phyloP scores from a whole-genome alignment of 176 grass and related monocot genomes.

The Themeda triandra region DNA sequence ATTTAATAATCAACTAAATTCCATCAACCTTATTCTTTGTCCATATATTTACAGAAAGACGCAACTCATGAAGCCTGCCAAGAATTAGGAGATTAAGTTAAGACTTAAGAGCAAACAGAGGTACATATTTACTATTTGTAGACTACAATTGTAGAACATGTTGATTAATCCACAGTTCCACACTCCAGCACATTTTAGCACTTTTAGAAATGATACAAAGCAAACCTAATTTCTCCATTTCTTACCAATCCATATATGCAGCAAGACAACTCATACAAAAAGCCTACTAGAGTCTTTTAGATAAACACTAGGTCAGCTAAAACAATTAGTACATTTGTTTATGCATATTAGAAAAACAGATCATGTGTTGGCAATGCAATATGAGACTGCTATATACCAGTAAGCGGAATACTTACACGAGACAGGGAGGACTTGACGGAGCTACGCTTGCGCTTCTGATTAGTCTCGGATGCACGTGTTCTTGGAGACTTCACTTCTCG shows the following conservation, averaged over 20 bases:
- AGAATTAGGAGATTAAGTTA: constrained; percentile 23
- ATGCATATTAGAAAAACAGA: background rate
- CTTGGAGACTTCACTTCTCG: background rate
- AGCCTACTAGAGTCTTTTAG: background rate
- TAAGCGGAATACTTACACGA: constrained; percentile 42
- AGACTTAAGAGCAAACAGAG: background rate
- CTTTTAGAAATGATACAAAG: background rate
- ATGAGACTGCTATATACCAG: background rate
- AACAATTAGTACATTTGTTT: background rate
- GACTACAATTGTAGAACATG: background rate
- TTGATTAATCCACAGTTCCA: background rate
- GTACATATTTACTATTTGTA: background rate
- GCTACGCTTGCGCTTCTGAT: constrained; percentile 39
- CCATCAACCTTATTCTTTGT: constrained; percentile 28
- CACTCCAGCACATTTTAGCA: background rate
- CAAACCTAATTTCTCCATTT: background rate
- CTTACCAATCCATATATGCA: background rate
- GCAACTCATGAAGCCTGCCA: constrained; percentile 24
- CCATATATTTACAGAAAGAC: constrained; percentile 11
- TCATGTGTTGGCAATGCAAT: background rate
- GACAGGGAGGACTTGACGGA: background rate
- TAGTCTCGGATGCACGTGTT: background rate
- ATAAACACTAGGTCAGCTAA: background rate
- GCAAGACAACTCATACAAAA: constrained; percentile 5
- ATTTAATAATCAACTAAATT: constrained; percentile 12